These are phyloP conservation scores for Fusarium duplospermum DNA, from an alignment of 2,329 filamentous ascomycete genomes.

Conservation along the genomic window DNA sequence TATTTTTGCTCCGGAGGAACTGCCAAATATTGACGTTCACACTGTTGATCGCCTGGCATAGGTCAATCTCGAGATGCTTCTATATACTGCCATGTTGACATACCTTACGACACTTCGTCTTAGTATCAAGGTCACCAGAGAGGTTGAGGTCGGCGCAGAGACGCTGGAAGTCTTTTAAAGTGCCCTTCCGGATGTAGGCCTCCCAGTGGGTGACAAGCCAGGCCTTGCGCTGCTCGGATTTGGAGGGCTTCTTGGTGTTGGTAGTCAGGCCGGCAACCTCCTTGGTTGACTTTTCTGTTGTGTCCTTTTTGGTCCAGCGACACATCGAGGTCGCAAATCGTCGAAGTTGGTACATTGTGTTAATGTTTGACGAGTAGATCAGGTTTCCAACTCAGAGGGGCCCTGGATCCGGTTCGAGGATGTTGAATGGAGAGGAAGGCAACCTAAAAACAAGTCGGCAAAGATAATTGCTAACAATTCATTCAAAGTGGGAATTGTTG, in stretches of 20 bases:
- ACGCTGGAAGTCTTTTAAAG: too few species aligned
- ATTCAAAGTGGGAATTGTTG: not conserved
- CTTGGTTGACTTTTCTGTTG: not conserved
- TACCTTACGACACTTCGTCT: too few species aligned
- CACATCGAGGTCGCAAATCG: not conserved
- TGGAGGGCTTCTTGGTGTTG: not conserved
- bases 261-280: not conserved
- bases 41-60: too few species aligned
- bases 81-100: too few species aligned
- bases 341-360: not conserved
- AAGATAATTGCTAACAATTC: too few species aligned
- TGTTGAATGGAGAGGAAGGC: not conserved
- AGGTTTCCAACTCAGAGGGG: not conserved
- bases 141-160: too few species aligned
- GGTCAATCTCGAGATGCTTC: too few species aligned
- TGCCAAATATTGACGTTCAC: too few species aligned
- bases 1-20: too few species aligned
- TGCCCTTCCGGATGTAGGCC: too few species aligned
- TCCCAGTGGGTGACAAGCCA: slow-evolving; percentile 40
- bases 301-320: not conserved
- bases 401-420: not conserved
- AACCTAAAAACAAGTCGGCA: too few species aligned
- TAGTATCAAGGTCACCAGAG: too few species aligned
- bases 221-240: not conserved
- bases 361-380: not conserved